Evolutionary conservation across 2,329 filamentous ascomycete genomes (phyloP).

Genomic region (Metarhizium robertsii): DNA sequence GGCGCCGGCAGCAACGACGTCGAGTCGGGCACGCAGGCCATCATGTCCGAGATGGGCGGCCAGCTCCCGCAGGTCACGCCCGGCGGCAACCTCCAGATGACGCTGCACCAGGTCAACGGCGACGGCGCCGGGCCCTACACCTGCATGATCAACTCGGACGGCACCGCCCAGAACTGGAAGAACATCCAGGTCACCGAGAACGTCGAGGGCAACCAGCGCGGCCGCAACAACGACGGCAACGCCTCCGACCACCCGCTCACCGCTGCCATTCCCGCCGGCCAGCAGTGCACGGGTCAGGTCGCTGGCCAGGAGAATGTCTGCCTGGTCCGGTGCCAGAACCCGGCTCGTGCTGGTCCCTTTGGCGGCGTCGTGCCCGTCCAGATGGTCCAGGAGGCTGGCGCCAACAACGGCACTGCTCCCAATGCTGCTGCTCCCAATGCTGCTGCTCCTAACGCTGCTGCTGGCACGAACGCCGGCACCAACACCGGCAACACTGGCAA

Average conservation of each 20-base stretch:
- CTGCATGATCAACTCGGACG: slow-evolving; percentile 55
- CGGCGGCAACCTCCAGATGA: slow-evolving; percentile 50
- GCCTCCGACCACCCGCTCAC: slow-evolving; percentile 40
- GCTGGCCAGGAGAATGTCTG: slow-evolving; percentile 51
- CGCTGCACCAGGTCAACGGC: slow-evolving; percentile 57
- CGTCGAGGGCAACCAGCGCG: slow-evolving; percentile 16
- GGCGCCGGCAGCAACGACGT: slow-evolving; percentile 46
- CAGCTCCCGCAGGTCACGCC: slow-evolving; percentile 48
- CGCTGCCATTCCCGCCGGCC: slow-evolving; percentile 45
- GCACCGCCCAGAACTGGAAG: slow-evolving; percentile 42
- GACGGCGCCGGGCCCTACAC: slow-evolving; percentile 58
- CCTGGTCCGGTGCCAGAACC: slow-evolving; percentile 54
- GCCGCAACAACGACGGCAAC: slow-evolving; percentile 33
- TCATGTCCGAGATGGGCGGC: slow-evolving; percentile 48
- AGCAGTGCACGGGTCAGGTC: slow-evolving; percentile 49
- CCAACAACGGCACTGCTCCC: not conserved
- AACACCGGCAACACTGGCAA: not conserved
- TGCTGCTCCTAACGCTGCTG: not conserved
- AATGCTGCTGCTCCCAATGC: not conserved
- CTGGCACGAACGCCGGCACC: not conserved
- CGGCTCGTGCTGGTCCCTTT: slow-evolving; percentile 50
- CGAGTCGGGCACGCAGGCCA: slow-evolving; percentile 44
- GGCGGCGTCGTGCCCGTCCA: slow-evolving; percentile 39
- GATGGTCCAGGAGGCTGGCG: slow-evolving; percentile 17
- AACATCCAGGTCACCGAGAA: slow-evolving; percentile 41